Conservation (phyloP, 768 basidiomycete species). For the Mycena metata region DNA sequence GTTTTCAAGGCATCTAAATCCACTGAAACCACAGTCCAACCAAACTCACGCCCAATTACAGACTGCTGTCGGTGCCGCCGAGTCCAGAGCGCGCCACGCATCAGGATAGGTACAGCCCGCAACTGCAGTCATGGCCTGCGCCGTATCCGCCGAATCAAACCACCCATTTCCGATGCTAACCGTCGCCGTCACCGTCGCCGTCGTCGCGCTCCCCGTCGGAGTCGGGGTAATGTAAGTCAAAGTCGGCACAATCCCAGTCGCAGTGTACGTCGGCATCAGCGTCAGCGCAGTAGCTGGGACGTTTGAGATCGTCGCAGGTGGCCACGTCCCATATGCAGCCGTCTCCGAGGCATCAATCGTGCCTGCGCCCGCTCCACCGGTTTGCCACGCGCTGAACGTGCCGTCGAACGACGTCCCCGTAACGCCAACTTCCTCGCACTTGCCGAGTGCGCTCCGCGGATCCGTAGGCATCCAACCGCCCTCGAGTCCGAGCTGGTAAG, state of each 20-base stretch:
- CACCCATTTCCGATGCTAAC: neutral
- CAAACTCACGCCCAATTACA: too few species aligned
- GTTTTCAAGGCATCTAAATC: too few species aligned
- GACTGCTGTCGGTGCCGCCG: too few species aligned
- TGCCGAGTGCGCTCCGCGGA: neutral
- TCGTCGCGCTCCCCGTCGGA: neutral
- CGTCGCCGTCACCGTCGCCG: neutral
- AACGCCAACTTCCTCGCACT: slow-evolving; percentile 1
- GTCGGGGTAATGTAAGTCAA: slow-evolving; percentile 4
- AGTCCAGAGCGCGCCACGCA: too few species aligned
- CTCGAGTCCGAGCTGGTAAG: slow-evolving; percentile 17
- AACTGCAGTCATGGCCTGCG: too few species aligned
- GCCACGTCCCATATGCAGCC: neutral
- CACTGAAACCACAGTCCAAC: too few species aligned
- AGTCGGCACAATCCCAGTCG: slow-evolving; percentile 3
- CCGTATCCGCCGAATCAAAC: too few species aligned
- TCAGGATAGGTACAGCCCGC: too few species aligned
- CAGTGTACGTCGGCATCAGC: slow-evolving; percentile 18
- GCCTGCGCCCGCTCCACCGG: neutral
- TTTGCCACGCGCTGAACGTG: slow-evolving; percentile 17
- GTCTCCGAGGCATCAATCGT: neutral
- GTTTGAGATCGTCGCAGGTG: slow-evolving; percentile 10
- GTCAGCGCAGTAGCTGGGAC: neutral
- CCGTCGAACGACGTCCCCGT: slow-evolving; percentile 3
- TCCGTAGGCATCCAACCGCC: slow-evolving; percentile 13